Base-by-base conservation (phyloP, 2,329 filamentous ascomycete genomes). In the Cercospora janseana region DNA sequence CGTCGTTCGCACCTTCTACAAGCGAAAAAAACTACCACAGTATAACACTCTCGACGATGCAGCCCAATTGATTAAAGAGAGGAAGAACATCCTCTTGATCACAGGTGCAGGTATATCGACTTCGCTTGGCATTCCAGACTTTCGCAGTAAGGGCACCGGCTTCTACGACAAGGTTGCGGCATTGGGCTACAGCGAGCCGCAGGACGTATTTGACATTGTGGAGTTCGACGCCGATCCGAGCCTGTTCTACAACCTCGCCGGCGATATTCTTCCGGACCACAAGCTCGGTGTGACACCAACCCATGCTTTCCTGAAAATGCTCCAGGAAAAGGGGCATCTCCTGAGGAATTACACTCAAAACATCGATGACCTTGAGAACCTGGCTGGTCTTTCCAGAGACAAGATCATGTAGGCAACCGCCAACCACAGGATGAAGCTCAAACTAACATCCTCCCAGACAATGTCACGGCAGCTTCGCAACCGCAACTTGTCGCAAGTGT, bases 291-390 rank as follows among this genome's bases (percentile, higher is more conserved):
- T 83, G 74, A 90, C 92, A 1, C 91, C 92, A 0, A 97, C 93
- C 0, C 93, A 98, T 75, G 85, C 86, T 46, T 98, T 98, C 73
- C 94, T 98, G 64, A 82, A 84, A 26, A 78, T 96, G 61, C 79
- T 98, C 27, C 88, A 98, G 69, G 80, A 92, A 60, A 87, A 90
- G 69, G 83, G 81, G 58, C 95, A 95, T 69, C 80, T 98, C 5
- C 80, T 96, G 52, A 97, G 91, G 32, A 96, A 97, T 72, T 98
- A 96, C 74, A 95, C 93, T 0, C 93, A 98, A 68, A 98, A 98
- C 69, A 97, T 98, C 64, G 93, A 98, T 75, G 96, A 96, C 62
- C 59, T 64, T 9, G 60, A 55, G 23, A 43, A 23, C 9, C 27
- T 47, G 4, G 50, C 50, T 13, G 50, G 50, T 3, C 47, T 53